These are phyloP conservation scores for Meredithiella fracta DNA, from an alignment of 2,329 filamentous ascomycete genomes.

Conservation along the genomic window DNA sequence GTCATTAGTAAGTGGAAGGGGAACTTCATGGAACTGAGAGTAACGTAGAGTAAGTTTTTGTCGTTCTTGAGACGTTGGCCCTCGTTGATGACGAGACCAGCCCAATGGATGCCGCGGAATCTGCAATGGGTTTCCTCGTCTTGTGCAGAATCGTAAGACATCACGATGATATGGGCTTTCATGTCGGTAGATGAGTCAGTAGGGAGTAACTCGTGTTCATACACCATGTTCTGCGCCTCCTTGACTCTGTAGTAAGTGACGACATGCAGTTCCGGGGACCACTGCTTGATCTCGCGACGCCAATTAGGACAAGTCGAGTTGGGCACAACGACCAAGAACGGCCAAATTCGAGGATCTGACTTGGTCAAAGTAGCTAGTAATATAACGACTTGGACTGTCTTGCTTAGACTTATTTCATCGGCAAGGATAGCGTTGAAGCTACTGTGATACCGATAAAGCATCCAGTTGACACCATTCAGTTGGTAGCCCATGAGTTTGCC, in stretches of 20 bases:
- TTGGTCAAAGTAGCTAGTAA: slow-evolving; percentile 60
- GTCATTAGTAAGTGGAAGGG: slow-evolving; percentile 78
- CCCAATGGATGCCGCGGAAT: slow-evolving; percentile 63
- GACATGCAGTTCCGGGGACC: slow-evolving; percentile 70
- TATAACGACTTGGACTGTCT: slow-evolving; percentile 84
- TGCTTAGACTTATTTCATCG: slow-evolving; percentile 96
- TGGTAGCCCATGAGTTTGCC: slow-evolving; percentile 90
- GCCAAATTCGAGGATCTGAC: slow-evolving; percentile 57
- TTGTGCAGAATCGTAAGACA: slow-evolving; percentile 79
- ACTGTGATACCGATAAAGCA: slow-evolving; percentile 75
- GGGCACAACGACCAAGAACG: slow-evolving; percentile 82
- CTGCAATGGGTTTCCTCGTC: slow-evolving; percentile 50
- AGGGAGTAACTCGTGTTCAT: slow-evolving; percentile 74
- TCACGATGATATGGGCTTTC: slow-evolving; percentile 80
- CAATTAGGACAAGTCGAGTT: slow-evolving; percentile 96
- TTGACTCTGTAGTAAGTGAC: slow-evolving; percentile 82
- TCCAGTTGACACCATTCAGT: slow-evolving; percentile 83
- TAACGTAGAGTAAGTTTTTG: slow-evolving; percentile 61
- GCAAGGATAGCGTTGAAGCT: slow-evolving; percentile 78
- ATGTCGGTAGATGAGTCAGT: slow-evolving; percentile 43
- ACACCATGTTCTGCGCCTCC: slow-evolving; percentile 57
- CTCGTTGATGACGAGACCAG: slow-evolving; percentile 81
- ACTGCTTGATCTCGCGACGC: slow-evolving; percentile 88
- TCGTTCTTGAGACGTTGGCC: slow-evolving; percentile 93
- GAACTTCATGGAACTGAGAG: slow-evolving; percentile 55